A percentile compares a stretch with the other conserved stretches of the same genome.
Conservation (phyloP, 1,284 basidiomycete genomes). For the Trichosporon ovoides region DNA sequence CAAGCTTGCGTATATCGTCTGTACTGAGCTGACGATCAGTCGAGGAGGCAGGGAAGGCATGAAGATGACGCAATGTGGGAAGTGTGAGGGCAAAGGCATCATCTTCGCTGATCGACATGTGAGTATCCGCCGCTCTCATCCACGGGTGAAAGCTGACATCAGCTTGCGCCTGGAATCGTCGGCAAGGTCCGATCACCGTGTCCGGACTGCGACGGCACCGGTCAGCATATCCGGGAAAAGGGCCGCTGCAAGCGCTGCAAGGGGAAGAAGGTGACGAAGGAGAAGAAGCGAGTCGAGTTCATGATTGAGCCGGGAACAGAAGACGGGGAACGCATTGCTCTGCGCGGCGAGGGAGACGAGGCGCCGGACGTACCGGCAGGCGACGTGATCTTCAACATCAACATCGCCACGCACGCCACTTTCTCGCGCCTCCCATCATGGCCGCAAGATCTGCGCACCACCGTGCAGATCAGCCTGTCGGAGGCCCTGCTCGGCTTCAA, state of each 20-base stretch:
- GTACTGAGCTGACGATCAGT: constrained; percentile 9
- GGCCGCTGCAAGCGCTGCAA: constrained; percentile 98
- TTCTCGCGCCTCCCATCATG: constrained; percentile 51
- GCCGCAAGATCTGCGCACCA: constrained; percentile 33
- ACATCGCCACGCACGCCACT: constrained; percentile 62
- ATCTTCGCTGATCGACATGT: constrained; percentile 46
- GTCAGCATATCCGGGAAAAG: constrained; percentile 77
- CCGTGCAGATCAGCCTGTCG: constrained; percentile 66
- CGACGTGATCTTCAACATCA: constrained; percentile 80
- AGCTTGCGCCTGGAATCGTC: constrained; percentile 49
- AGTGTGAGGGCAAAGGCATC: constrained; percentile 67
- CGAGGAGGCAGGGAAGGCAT: constrained; percentile 51
- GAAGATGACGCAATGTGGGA: constrained; percentile 72
- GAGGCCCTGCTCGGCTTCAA: constrained; percentile 87
- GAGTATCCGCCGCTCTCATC: constrained; percentile 12
- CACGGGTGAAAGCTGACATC: neutral
- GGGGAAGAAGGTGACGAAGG: constrained; percentile 73
- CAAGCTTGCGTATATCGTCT: neutral
- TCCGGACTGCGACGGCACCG: constrained; percentile 71
- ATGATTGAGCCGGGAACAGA: constrained; percentile 83
- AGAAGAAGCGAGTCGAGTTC: constrained; percentile 82
- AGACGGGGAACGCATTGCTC: constrained; percentile 76
- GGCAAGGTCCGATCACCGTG: constrained; percentile 57
- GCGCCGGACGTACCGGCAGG: constrained; percentile 76
- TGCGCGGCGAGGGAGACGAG: constrained; percentile 86